Base-by-base conservation (phyloP, 2,329 filamentous ascomycete species). In the Pyricularia grisea region DNA sequence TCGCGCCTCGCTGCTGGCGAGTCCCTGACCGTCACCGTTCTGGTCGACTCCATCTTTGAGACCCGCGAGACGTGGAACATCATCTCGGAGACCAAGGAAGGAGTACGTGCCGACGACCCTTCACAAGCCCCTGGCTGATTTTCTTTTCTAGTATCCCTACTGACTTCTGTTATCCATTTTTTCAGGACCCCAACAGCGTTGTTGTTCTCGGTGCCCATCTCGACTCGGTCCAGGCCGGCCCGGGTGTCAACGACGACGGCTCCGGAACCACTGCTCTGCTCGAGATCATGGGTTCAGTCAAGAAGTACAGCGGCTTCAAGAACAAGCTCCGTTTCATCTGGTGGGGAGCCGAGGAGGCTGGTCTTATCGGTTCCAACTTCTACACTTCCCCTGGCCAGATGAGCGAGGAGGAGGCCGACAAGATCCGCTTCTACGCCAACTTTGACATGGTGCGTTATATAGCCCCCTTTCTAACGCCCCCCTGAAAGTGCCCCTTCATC, bases 191-290 rank as follows among this genome's bases (percentile, higher is more conserved):
- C 0, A 74, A 77, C 68, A 83, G 81, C 33, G 76, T 81, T 0
- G 74, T 82, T 42, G 76, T 81, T 72, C 74, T 82, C 0, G 81
- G 81, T 25, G 81, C 79, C 0, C 81, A 83, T 70, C 76, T 81
- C 0, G 81, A 83, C 74, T 79, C 77, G 0, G 81, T 82, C 2
- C 77, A 80, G 33, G 79, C 81, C 4, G 88, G 88, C 0, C 87
- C 88, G 0, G 88, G 87, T 7, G 88, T 90, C 78, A 90, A 90
- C 75, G 88, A 90, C 75, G 84, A 90, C 73, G 88, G 87, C 66
- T 86, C 83, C 14, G 88, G 88, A n/a, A 82, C 83, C 2, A 83
- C 88, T 70, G 83, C 83, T 30, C 80, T 88, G 67, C 80, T 90
- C 9, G 86, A 87, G 67, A 80, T 88, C 36, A 88, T 88, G 11